Evolutionary conservation across 805 yeast genomes (phyloP).

Genomic region (Pichia heedii): DNA sequence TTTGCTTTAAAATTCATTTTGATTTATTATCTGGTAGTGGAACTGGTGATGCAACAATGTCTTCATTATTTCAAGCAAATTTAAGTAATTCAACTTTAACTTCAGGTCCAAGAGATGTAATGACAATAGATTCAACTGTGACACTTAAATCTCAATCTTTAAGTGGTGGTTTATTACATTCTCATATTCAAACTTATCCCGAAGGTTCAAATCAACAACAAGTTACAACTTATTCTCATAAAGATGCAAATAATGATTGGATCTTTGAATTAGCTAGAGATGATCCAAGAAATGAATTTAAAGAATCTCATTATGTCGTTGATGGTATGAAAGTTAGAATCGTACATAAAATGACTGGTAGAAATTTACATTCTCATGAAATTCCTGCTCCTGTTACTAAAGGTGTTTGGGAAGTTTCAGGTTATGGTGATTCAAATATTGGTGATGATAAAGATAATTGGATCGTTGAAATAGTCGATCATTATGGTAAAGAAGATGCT

Average conservation of each 20-base stretch:
- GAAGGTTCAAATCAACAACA: conserved; percentile 93
- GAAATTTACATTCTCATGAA: conserved; percentile 76
- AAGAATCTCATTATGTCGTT: conserved; percentile 33
- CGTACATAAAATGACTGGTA: conserved; percentile 59
- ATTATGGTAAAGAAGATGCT: conserved; percentile 41
- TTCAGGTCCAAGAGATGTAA: conserved; percentile 57
- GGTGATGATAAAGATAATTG: conserved; percentile 87
- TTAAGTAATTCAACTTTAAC: conserved; percentile 56
- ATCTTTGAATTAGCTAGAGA: conserved; percentile 52
- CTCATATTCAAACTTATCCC: conserved; percentile 79
- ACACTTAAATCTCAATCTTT: conserved; percentile 64
- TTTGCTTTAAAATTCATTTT: conserved; percentile 78
- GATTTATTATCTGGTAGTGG: conserved; percentile 69
- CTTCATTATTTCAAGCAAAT: conserved; percentile 75
- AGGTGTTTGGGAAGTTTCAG: conserved; percentile 71
- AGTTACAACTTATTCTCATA: conserved; percentile 89
- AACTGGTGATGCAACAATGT: conserved; percentile 62
- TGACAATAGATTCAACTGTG: conserved; percentile 43
- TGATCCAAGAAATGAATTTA: conserved; percentile 25
- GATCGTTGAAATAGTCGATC: conserved; percentile 75
- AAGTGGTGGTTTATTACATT: conserved; percentile 72
- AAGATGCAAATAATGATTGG: conserved; percentile 84
- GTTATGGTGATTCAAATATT: conserved; percentile 63
- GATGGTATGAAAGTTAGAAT: conserved; percentile 66
- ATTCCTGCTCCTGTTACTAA: conserved; percentile 67